phyloP scores from a whole-genome alignment of 208 protist species.

The Acanthamoeba lugdunensis region DNA sequence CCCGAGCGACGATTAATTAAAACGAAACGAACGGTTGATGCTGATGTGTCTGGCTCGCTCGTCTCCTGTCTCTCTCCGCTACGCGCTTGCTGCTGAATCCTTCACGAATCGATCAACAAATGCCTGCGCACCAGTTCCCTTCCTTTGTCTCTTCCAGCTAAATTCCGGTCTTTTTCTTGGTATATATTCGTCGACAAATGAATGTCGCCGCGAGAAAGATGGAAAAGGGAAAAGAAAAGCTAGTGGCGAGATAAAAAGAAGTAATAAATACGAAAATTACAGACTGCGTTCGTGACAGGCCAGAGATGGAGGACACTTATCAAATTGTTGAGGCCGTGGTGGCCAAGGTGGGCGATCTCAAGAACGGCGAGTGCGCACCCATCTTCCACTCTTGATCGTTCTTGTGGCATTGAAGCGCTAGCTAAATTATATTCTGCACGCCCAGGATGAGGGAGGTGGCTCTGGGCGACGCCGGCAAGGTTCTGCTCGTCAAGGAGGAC shows the following conservation, averaged over 20 bases:
- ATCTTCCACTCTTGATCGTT: not conserved
- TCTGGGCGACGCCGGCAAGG: constrained; percentile 76
- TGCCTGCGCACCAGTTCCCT: not conserved
- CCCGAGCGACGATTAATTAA: not conserved
- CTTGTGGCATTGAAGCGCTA: not conserved
- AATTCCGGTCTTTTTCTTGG: not conserved
- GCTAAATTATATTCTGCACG: not conserved
- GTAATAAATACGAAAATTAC: too few relatives aligned
- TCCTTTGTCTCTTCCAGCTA: not conserved
- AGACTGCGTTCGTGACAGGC: too few relatives aligned
- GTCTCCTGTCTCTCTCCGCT: too few relatives aligned
- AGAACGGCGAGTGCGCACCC: constrained; percentile 54
- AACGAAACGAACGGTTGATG: too few relatives aligned
- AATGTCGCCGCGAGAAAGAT: not conserved
- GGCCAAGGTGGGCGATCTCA: constrained; percentile 48
- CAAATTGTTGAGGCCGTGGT: constrained; percentile 68
- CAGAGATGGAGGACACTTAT: not conserved
- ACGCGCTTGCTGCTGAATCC: too few relatives aligned
- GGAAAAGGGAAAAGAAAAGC: not conserved
- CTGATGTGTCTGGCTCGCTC: too few relatives aligned
- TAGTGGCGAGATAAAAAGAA: not conserved
- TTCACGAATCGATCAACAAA: too few relatives aligned
- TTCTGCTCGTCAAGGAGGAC: constrained; percentile 76
- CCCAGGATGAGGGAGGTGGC: constrained; percentile 75
- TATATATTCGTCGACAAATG: not conserved